Evolutionary conservation across 2,329 filamentous ascomycete species (phyloP).

Genomic region (Neonectria ditissima): DNA sequence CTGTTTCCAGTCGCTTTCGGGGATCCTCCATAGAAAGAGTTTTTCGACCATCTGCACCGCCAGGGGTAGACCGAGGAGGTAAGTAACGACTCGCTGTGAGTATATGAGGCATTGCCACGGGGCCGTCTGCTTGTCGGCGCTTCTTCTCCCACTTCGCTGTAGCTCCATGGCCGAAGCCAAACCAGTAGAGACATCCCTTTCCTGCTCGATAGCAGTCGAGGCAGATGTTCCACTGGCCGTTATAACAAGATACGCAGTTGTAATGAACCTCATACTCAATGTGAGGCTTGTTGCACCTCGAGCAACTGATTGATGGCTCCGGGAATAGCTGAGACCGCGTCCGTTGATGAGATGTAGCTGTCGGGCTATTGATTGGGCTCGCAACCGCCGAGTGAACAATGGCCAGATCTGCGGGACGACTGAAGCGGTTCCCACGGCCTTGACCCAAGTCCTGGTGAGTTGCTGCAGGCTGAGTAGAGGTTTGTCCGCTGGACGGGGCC

Average conservation of each 20-base stretch:
- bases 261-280: conserved; percentile 92
- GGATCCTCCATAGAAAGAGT: conserved; percentile 77
- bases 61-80: conserved; percentile 61
- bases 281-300: conserved; percentile 74
- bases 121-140: conserved; percentile 53
- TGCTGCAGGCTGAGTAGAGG: conserved; percentile 21
- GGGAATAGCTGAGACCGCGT: conserved; percentile 65
- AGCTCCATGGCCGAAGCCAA: conserved; percentile 83
- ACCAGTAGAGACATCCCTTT: conserved; percentile 87
- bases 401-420: conserved; percentile 56
- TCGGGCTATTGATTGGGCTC: conserved; percentile 49
- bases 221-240: conserved; percentile 83
- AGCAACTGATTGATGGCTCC: conserved; percentile 81
- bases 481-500: conserved; percentile 27
- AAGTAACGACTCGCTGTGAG: conserved; percentile 69
- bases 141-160: conserved; percentile 73
- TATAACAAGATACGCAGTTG: conserved; percentile 78
- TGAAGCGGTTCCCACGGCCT: conserved; percentile 41
- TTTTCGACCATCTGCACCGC: conserved; percentile 66
- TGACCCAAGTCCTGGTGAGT: conserved; percentile 38
- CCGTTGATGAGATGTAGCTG: conserved; percentile 53
- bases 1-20: conserved; percentile 75
- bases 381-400: conserved; percentile 50
- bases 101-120: conserved; percentile 65
- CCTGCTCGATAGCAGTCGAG: conserved; percentile 81